Percentiles rank a stretch among this genome's conserved stretches.
phyloP scores from a whole-genome alignment of 495 filamentous ascomycete species.

The Lasiosphaeriaceae sp. region DNA sequence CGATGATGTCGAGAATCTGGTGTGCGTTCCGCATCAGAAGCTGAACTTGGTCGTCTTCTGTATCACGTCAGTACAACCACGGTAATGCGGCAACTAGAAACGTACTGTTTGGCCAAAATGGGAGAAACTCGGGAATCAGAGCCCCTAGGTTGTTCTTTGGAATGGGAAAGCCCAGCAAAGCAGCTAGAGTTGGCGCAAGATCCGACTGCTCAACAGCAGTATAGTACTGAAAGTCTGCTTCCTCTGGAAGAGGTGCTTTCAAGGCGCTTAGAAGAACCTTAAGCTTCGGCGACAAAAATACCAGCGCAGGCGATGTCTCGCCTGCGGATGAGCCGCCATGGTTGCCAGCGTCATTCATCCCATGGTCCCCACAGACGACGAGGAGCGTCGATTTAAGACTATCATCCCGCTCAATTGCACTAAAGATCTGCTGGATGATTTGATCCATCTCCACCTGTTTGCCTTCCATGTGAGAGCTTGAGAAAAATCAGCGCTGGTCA shows the following conservation, averaged over 20 bases:
- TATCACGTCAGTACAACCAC: constrained; percentile 5
- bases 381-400: constrained; percentile 78
- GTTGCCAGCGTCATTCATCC: constrained; percentile 98
- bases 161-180: constrained; percentile 80
- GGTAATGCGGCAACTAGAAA: constrained; percentile 14
- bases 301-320: constrained; percentile 87
- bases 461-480: constrained; percentile 79
- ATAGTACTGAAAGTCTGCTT: constrained; percentile 75
- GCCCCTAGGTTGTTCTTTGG: constrained; percentile 90
- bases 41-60: constrained; percentile 56
- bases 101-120: constrained; percentile 64
- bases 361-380: constrained; percentile 88
- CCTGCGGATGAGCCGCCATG: constrained; percentile 90
- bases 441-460: constrained; percentile 95
- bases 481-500: constrained; percentile 6
- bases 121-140: constrained; percentile 74
- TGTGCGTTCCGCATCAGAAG: constrained; percentile 70
- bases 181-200: constrained; percentile 84
- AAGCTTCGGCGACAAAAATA: constrained; percentile 89
- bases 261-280: constrained; percentile 48
- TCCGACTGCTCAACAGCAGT: constrained; percentile 85
- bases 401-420: constrained; percentile 61
- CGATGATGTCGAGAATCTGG: constrained; percentile 72
- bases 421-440: constrained; percentile 71
- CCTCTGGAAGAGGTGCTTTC: constrained; percentile 38